Base-by-base conservation (phyloP, 805 yeast species). In the Priceomyces medius region DNA sequence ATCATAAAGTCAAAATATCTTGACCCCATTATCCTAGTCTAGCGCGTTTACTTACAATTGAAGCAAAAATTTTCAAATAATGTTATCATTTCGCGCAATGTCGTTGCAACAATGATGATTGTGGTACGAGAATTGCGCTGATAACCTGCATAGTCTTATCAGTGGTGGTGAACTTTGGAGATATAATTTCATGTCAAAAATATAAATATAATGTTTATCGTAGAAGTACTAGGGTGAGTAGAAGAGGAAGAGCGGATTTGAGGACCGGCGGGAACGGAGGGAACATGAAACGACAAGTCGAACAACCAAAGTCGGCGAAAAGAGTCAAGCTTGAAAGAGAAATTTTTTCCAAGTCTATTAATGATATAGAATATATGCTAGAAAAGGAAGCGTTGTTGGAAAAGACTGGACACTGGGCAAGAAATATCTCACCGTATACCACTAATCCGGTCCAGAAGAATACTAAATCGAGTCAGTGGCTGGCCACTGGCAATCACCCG, bases 321-420 rank as follows among this genome's bases (percentile, higher is more conserved):
- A 32, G 60, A 20, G 19, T 51, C 12, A 47, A 44, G 33, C 37
- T 56, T 13, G 59, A 55, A 32, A 42, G 49, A 19, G 59, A 55
- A 40, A 54, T 56, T 29, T 53, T 55, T 24, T 52, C 56, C 37
- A 54, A 51, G 19, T 52, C 59, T 14, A 54, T 56, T 27, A 42
- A 49, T 33, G 61, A 56, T 37, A 56, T 56, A 6, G 59, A 55
- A 36, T 37, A 45, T 17, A 55, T 56, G 59, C 50, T 56, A 28
- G 37, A 45, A 40, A n/a, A 20, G 6, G 41, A 41, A 4, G n/a
- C 29, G n/a, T 14, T 26, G 14, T 26, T 26, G 7, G 29, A 14
- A 4, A 26, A 9, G n/a, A 26, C 5, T 9, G 14, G 29, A 26
- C n/a, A 26, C 29, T 5, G n/a, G 29, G 10, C 7, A 14, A 8